phyloP scores from a whole-genome alignment of 805 yeast species.

The Sugiyamaella smithiae region DNA sequence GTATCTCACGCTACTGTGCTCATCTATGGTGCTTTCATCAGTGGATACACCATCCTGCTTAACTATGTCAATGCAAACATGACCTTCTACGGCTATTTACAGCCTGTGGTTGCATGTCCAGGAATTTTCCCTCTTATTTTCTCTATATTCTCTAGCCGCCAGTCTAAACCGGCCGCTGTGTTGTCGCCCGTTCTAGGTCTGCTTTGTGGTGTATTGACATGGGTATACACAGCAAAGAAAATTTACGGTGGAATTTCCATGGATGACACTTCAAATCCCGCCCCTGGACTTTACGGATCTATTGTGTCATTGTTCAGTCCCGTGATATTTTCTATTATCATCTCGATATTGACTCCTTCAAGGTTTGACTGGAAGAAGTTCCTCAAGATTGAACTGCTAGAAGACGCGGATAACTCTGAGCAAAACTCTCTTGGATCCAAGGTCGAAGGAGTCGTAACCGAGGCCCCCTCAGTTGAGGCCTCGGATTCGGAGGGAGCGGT shows the following conservation, averaged over 20 bases:
- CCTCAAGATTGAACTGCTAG: conserved; percentile 7
- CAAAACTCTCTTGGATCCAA: not conserved
- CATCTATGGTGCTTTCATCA: conserved; percentile 49
- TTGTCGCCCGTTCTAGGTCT: conserved; percentile 17
- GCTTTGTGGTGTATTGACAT: conserved; percentile 14
- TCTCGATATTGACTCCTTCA: conserved; percentile 40
- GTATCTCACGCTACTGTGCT: conserved; percentile 46
- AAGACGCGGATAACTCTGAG: conserved; percentile 6
- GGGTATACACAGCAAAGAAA: conserved; percentile 28
- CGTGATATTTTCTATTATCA: conserved; percentile 21
- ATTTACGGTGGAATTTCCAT: conserved; percentile 29
- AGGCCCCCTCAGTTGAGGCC: not conserved
- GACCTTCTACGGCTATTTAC: conserved; percentile 67
- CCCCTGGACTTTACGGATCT: conserved; percentile 29
- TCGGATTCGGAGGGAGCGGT: not conserved
- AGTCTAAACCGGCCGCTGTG: conserved; percentile 11
- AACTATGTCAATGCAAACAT: conserved; percentile 76
- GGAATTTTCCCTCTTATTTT: conserved; percentile 44
- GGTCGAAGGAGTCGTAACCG: conserved; percentile 39
- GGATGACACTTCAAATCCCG: conserved; percentile 25
- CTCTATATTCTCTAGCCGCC: conserved; percentile 52
- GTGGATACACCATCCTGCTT: conserved; percentile 75
- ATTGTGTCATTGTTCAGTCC: conserved; percentile 30
- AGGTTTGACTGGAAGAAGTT: conserved; percentile 36
- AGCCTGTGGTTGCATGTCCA: conserved; percentile 56